Evolutionary conservation across 2,329 filamentous ascomycete species (phyloP), one percentile per base, ranked within the genome.

Genomic region (Zalaria obscura): DNA sequence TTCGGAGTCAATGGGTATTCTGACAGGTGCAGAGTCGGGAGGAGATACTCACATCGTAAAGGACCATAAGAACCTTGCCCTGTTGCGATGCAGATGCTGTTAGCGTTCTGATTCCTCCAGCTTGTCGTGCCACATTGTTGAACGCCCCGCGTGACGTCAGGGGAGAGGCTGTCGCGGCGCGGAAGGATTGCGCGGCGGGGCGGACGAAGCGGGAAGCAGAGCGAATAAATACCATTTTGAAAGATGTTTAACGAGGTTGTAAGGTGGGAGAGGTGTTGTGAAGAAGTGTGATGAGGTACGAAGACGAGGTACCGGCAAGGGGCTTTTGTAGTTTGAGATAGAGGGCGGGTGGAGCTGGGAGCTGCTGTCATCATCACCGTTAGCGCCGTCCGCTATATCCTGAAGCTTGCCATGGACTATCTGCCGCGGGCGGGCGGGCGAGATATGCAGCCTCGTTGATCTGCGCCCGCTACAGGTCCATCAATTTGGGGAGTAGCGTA

Each of bases 51-150:
- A 78, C 88, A 68, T 95, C 88, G 73, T 95, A 95, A 55, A 94
- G 76, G 55, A 93, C 84, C 60, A 88, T 73, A 62, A 95, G 80
- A 68, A 95, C 84, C 73, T 95, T 95, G 71, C 88, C 88, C 87
- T 95, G 75, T 68, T 76, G 75, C 54, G 70, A 70, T 51, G 78
- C 70, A 59, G 74, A 72, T 48, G 74, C 72, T 48, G 75, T 78
- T 66, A 80, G 75, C 67, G 68, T 73, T 66, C 74, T 72, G 60
- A 70, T 64, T 53, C 69, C 67, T 60, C 65, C 65, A 47, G 67
- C 55, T 40, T 54, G 62, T 55, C 64, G 63, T 52, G 49, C 47
- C 44, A 36, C 40, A 64, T 50, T 48, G 36, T 33, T 32, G 25
- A 53, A 50, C 36, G 67, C 60, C 52, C 63, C 55, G 45, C 56